Conservation (phyloP, 352 stramenopile species). For the Phytophthora sp. region DNA sequence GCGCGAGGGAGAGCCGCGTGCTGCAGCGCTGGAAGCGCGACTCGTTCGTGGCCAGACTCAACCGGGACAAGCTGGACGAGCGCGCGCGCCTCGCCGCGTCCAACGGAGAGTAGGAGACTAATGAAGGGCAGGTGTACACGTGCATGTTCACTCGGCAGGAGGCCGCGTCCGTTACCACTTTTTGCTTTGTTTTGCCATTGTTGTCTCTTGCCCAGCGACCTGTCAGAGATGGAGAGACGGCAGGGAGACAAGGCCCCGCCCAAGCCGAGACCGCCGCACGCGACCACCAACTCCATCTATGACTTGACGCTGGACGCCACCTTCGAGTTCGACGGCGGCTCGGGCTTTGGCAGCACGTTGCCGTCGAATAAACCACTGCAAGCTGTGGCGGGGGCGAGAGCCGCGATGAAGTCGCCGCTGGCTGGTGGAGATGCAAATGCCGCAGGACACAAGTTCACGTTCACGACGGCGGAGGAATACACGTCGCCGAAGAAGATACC, state of each 20-base stretch:
- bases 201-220: constrained; percentile 16
- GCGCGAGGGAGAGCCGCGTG: constrained; percentile 56
- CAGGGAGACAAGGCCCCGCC: not conserved
- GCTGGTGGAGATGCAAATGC: not conserved
- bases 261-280: not conserved
- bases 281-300: constrained; percentile 38
- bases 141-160: not conserved
- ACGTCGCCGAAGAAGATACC: constrained; percentile 82
- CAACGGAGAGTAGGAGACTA: constrained; percentile 25
- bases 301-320: constrained; percentile 61
- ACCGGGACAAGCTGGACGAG: constrained; percentile 77
- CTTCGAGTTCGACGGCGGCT: constrained; percentile 78
- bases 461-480: constrained; percentile 72
- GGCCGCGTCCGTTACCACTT: not conserved
- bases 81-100: constrained; percentile 37
- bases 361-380: constrained; percentile 62
- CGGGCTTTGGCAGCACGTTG: constrained; percentile 63
- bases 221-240: constrained; percentile 17
- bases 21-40: constrained; percentile 70
- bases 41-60: constrained; percentile 84
- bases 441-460: constrained; percentile 64
- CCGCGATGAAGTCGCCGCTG: constrained; percentile 26
- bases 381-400: constrained; percentile 29
- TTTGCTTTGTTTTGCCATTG: not conserved
- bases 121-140: not conserved